Base-by-base conservation (phyloP, 2,329 filamentous ascomycete genomes). In the Rugonectria rugulosa region DNA sequence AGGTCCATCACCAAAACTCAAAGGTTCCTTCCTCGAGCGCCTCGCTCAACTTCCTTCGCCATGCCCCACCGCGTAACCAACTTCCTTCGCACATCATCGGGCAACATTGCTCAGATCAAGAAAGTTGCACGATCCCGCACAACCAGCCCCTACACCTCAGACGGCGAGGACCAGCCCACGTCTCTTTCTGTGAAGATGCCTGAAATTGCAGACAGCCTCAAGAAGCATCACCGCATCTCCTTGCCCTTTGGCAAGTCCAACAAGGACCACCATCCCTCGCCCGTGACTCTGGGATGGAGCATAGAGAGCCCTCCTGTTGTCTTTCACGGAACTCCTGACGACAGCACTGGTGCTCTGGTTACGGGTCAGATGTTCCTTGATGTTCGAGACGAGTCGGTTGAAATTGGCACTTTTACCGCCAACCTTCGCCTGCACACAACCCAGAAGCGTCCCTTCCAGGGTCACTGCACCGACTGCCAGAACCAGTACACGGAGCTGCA, bases 271-370 rank as follows among this genome's bases (percentile, higher is more conserved):
- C 75, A 72, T 34, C 74, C 74, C 48, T 68, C 74, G 2, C 74
- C 76, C 53, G 77, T 79, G 9, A 66, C 74, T 2, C 68, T 86
- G 15, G 74, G 79, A 56, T 85, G 81, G 79, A 80, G 77, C 65
- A 89, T 97, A 60, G 93, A 97, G 78, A 96, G 91, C 11, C 92
- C 92, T 2, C 93, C 93, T 3, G 81, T 94, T 15, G 85, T 97
- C 40, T 88, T 97, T 75, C 91, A 95, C 68, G 92, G 92, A 60
- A 79, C 83, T 20, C 81, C 90, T 1, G 82, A 87, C 59, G 82
- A 84, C 63, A 97, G 92, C 65, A 89, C 88, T 3, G 94, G 94
- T 53, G 92, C 92, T 6, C 79, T 97, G 56, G 84, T 97, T 45
- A 96, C 92, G 1, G 92, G 92, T 24, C 90, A 92, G 71, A 79